phyloP scores from a whole-genome alignment of 192 early-diverging fungal species.

The Linnemannia zychae region DNA sequence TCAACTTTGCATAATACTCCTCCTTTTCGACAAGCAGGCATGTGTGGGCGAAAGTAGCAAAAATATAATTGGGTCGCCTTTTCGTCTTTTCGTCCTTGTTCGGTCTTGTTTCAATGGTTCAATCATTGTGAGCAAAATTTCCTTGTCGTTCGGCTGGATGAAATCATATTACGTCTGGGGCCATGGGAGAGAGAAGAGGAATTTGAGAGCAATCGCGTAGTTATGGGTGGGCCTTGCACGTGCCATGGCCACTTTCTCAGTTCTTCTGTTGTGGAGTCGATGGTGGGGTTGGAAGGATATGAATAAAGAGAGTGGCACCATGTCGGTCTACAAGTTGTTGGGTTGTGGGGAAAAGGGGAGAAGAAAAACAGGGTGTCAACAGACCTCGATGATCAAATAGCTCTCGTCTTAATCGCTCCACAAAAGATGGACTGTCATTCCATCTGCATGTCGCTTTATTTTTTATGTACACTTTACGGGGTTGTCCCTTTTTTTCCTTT shows the following conservation, averaged over 20 bases:
- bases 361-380: neutral
- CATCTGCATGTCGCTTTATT: neutral
- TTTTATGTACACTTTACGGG: slow-evolving; percentile 2
- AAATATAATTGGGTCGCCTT: neutral
- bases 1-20: too few relatives aligned
- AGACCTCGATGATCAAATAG: neutral
- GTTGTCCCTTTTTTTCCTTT: neutral
- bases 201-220: neutral
- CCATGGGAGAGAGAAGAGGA: neutral
- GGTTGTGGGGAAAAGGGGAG: neutral
- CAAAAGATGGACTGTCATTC: neutral
- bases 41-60: neutral
- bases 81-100: neutral
- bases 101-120: neutral
- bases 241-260: neutral
- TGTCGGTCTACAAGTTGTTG: neutral
- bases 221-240: neutral
- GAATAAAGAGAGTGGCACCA: neutral
- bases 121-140: neutral
- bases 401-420: slow-evolving; percentile 4
- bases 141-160: neutral
- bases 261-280: neutral
- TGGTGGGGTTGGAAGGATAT: neutral
- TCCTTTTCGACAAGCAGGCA: too few relatives aligned
- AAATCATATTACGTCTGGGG: neutral